These are phyloP conservation scores for Protea cynaroides DNA, from an alignment of 164 flowering plant genomes.

Conservation along the genomic window DNA sequence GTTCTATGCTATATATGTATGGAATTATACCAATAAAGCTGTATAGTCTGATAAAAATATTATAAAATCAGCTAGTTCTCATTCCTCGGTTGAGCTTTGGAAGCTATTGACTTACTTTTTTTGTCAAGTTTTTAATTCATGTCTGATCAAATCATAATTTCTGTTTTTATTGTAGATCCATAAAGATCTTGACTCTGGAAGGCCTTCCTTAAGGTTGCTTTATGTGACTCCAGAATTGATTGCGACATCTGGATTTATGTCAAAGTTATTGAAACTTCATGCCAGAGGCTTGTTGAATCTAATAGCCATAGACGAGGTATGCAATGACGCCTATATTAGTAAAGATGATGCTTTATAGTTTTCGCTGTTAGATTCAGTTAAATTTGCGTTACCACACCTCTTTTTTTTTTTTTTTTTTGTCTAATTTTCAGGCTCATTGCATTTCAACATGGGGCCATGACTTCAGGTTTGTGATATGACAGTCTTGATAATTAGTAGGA, in stretches of 20 bases:
- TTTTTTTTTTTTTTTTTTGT: conserved; percentile 8
- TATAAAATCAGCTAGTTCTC: not conserved
- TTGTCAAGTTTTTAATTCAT: not conserved
- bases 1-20: too few relatives aligned
- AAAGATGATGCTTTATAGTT: not conserved
- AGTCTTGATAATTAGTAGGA: conserved; percentile 1
- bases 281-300: conserved; percentile 71
- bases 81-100: not conserved
- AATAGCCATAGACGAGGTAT: conserved; percentile 92
- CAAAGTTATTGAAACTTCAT: conserved; percentile 64
- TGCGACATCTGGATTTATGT: conserved; percentile 74
- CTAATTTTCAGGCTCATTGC: conserved; percentile 77
- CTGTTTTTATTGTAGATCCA: conserved; percentile 42
- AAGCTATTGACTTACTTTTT: not conserved
- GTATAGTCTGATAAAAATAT: too few relatives aligned
- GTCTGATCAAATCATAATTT: not conserved
- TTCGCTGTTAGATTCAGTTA: conserved; percentile 1
- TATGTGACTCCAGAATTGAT: conserved; percentile 93
- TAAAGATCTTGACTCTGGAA: conserved; percentile 77
- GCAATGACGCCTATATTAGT: conserved; percentile 3
- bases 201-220: conserved; percentile 66
- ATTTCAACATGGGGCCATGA: conserved; percentile 97
- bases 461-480: conserved; percentile 58
- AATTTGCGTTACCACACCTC: not conserved
- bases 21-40: too few relatives aligned